Base-by-base conservation (phyloP, 495 filamentous ascomycete species). In the Aspergillus saccharolyticus region DNA sequence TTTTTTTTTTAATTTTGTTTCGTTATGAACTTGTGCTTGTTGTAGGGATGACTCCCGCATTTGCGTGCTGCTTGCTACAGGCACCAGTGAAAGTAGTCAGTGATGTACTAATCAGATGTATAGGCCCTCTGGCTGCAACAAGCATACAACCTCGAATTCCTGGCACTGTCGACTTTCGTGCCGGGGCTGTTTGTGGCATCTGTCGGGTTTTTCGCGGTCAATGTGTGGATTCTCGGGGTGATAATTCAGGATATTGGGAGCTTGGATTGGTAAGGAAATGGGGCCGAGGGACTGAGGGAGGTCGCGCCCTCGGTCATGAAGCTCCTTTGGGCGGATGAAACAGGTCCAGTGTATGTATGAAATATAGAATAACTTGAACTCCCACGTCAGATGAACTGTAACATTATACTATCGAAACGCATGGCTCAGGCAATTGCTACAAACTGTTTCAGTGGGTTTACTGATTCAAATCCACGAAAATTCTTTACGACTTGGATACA, bases 71-170 rank as follows among this genome's bases (percentile, higher is more conserved):
- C 8, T 6, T 43, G 15, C 2, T 50, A 22, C 19, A 57, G 19
- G 20, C 33, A 33, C 28, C 28, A 42, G n/a, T n/a, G n/a, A n/a
- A n/a, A n/a, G n/a, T n/a, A n/a, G n/a, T n/a, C n/a, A 46, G 25
- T 3, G 9, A 4, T 9, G 25, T 28, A 9, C 16, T 50, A 49
- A 49, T 12, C 14, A 4, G 9, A 49, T 25, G 10, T 17, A 16
- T 44, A 95, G 80, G 92, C 78, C 0, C 59, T 82, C 52, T 98
- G 94, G 94, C 79, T 98, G 15, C 88, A 91, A 58, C 91, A 96
- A 73, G 94, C 83, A 3, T 97, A 86, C 63, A 74, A 83, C 55
- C 82, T 98, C 1, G 94, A 98, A 67, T 96, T 97, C 67, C 72
- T 94, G 1, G 94, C 94, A 0, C 61, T 75, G n/a, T 90, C 90